Base-by-base conservation (phyloP, 2,329 filamentous ascomycete genomes). In the Pseudocercospora macadamiae region DNA sequence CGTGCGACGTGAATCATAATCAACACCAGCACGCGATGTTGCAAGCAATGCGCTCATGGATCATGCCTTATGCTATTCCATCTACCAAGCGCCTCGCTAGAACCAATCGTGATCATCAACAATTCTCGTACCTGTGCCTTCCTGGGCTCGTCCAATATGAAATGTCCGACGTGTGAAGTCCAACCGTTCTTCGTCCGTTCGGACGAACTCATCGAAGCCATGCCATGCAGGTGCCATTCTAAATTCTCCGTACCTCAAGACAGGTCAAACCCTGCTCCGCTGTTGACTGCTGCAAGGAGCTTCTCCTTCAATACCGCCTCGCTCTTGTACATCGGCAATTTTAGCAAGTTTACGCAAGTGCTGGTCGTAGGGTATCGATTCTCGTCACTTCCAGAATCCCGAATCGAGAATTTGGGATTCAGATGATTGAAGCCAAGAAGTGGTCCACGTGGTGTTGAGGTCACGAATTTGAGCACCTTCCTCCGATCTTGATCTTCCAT, bases 381-480 rank as follows among this genome's bases (percentile, higher is more conserved):
- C 75, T 93, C 84, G 70, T 96, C 91, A 23, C 78, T 78, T 3
- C 90, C 89, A 0, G 86, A 88, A 75, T 99, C 95, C 3, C 95
- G 81, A 63, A 99, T 97, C 70, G 88, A 93, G 74, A 99, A 99
- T 36, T 82, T 81, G 2, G 95, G 95, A 57, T 88, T 89, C 64
- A 99, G 77, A 70, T 95, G 89, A 16, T 86, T 86, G 71, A 99
- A 99, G 0, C 95, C 95, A 2, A 97, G 78, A 44, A 99, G 78
- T 2, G 95, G 95, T 26, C 93, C 93, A 34, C 95, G 83, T 0
- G 95, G 93, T 8, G 95, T 97, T 25, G 89, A 93, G 4, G 93
- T 99, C 47, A 97, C 95, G 67, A 97, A 99, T 71, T 96, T 96
- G 64, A 99, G 82, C 60, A 99, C 90, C 57, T 93, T 90, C 21